Conservation (phyloP, 108 stramenopile species). For the Phaeodactylum tricornutum region DNA sequence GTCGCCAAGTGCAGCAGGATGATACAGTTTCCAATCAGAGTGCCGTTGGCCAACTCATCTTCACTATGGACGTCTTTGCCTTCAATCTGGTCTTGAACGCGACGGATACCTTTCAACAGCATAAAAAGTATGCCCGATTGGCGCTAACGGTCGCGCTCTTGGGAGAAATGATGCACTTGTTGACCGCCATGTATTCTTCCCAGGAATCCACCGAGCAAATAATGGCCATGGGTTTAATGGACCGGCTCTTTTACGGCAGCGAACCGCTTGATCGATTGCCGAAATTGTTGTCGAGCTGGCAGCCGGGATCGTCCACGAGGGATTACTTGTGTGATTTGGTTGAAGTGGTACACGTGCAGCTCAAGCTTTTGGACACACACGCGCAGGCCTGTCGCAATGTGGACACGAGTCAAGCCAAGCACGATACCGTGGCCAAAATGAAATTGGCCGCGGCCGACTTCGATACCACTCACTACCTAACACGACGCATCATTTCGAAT, state of each 20-base stretch:
- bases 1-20: neutral
- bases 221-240: conserved; percentile 79
- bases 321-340: conserved; percentile 80
- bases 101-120: conserved; percentile 52
- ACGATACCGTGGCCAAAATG: conserved; percentile 46
- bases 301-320: conserved; percentile 52
- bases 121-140: conserved; percentile 51
- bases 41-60: conserved; percentile 50
- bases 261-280: conserved; percentile 77
- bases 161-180: conserved; percentile 70
- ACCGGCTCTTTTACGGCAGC: conserved; percentile 63
- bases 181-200: conserved; percentile 61
- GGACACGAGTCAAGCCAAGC: conserved; percentile 1
- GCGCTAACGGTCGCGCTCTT: conserved; percentile 69
- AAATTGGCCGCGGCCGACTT: conserved; percentile 57
- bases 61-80: conserved; percentile 87
- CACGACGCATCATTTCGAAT: conserved; percentile 66
- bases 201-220: conserved; percentile 64
- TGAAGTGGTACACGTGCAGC: conserved; percentile 56
- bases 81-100: conserved; percentile 82
- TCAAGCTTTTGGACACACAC: conserved; percentile 68
- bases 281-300: conserved; percentile 57
- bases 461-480: conserved; percentile 51
- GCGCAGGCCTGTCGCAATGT: conserved; percentile 15
- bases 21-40: neutral